Percentiles rank a stretch among this genome's conserved stretches.
Evolutionary conservation across 106 monocot species (phyloP).

Genomic region (Gastrodia elata): DNA sequence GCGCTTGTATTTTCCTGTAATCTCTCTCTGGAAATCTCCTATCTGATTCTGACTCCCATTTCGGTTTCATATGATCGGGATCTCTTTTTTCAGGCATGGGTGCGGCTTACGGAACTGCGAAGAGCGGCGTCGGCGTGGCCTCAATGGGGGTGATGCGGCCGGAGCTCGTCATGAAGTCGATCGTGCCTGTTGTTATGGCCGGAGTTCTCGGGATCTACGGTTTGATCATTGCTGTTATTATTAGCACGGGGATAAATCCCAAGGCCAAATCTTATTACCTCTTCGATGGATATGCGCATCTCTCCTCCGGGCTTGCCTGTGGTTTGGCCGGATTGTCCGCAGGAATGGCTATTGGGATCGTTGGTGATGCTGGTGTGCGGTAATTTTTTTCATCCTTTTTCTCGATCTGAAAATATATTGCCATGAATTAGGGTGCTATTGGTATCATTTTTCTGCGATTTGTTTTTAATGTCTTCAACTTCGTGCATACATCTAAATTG

Average conservation of each 20-base stretch:
- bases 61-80: not conserved
- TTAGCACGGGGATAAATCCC: constrained; percentile 43
- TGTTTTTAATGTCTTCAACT: not conserved
- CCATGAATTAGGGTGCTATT: not conserved
- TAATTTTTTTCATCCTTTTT: not conserved
- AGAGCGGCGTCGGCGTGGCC: constrained; percentile 34
- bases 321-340: constrained; percentile 33
- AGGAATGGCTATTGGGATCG: constrained; percentile 30
- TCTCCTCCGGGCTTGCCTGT: constrained; percentile 29
- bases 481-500: no score
- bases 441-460: not conserved
- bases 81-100: constrained; percentile 26
- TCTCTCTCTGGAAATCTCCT: not conserved
- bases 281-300: constrained; percentile 41
- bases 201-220: constrained; percentile 47
- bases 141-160: constrained; percentile 42
- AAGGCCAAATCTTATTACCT: constrained; percentile 38
- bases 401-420: not conserved
- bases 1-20: constrained; percentile 64
- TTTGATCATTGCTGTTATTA: constrained; percentile 36
- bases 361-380: constrained; percentile 30
- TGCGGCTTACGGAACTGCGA: constrained; percentile 34
- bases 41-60: not conserved
- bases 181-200: constrained; percentile 47
- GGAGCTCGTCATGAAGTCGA: constrained; percentile 46